Evolutionary conservation across 352 stramenopile genomes (phyloP).

Genomic region (Peronospora farinosa): DNA sequence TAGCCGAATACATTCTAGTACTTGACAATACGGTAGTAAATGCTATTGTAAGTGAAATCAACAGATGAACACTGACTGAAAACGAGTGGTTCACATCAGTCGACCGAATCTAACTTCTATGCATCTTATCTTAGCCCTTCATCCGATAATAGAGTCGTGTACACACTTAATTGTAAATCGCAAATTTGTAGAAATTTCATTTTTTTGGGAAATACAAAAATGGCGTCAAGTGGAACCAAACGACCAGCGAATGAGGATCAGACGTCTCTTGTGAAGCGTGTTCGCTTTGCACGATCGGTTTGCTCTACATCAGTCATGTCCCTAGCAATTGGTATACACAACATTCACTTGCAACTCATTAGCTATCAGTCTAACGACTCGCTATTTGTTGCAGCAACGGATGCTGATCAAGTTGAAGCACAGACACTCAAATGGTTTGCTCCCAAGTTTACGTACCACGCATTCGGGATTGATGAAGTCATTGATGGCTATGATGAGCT

Average conservation of each 20-base stretch:
- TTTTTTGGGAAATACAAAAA: constrained; percentile 20
- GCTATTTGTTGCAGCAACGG: constrained; percentile 27
- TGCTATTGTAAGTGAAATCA: constrained; percentile 13
- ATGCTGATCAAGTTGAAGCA: constrained; percentile 36
- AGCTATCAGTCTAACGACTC: constrained; percentile 1
- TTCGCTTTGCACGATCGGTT: constrained; percentile 47
- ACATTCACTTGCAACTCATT: not conserved
- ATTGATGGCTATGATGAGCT: constrained; percentile 60
- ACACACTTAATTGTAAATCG: not conserved
- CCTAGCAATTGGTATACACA: constrained; percentile 47
- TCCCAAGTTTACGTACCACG: constrained; percentile 77
- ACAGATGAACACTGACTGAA: not conserved
- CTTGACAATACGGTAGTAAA: constrained; percentile 11
- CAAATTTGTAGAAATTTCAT: not conserved
- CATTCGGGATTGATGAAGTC: constrained; percentile 67
- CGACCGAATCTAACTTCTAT: not conserved
- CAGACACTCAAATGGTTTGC: constrained; percentile 42
- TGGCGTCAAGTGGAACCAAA: constrained; percentile 30
- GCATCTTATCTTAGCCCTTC: not conserved
- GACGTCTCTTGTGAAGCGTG: constrained; percentile 40
- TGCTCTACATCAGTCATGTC: constrained; percentile 47
- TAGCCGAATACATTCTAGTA: too few relatives aligned
- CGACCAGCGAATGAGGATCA: constrained; percentile 2
- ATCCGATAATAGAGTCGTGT: not conserved
- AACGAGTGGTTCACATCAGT: constrained; percentile 1